phyloP scores from a whole-genome alignment of 1,284 basidiomycete species.

The Inonotus obliquus region DNA sequence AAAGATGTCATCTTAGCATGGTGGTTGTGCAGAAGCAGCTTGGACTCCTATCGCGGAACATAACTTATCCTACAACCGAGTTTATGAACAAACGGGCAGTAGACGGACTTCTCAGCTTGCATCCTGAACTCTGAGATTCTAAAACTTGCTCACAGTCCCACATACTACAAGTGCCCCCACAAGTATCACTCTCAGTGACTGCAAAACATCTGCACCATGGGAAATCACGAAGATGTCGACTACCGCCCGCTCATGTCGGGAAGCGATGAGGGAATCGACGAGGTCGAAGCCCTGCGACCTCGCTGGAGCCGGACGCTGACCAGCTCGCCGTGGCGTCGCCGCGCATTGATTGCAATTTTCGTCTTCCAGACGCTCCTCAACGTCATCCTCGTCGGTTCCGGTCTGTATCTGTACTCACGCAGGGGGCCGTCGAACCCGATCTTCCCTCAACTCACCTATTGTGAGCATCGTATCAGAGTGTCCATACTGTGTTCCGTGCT shows the following conservation, averaged over 20 bases:
- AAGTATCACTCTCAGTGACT: neutral
- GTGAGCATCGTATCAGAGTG: neutral
- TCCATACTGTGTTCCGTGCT: neutral
- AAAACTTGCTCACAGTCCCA: neutral
- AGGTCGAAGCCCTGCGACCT: neutral
- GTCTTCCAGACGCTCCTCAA: neutral
- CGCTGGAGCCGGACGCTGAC: neutral
- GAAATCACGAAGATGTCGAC: neutral
- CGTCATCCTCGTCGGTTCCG: neutral
- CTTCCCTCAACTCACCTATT: neutral
- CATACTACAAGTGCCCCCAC: neutral
- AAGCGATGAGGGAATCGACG: neutral
- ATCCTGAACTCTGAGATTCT: neutral
- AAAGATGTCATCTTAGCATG: too few species aligned
- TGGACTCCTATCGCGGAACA: neutral
- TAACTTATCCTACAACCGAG: too few species aligned
- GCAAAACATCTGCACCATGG: neutral
- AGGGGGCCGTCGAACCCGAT: neutral
- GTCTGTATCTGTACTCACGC: neutral
- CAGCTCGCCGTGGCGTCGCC: neutral
- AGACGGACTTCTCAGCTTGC: too few species aligned
- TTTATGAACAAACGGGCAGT: too few species aligned
- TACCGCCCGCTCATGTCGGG: neutral
- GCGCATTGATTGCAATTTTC: neutral
- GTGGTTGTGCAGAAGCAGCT: too few species aligned